phyloP scores from a whole-genome alignment of 257 asterid species.

The Scutellaria galericulata region DNA sequence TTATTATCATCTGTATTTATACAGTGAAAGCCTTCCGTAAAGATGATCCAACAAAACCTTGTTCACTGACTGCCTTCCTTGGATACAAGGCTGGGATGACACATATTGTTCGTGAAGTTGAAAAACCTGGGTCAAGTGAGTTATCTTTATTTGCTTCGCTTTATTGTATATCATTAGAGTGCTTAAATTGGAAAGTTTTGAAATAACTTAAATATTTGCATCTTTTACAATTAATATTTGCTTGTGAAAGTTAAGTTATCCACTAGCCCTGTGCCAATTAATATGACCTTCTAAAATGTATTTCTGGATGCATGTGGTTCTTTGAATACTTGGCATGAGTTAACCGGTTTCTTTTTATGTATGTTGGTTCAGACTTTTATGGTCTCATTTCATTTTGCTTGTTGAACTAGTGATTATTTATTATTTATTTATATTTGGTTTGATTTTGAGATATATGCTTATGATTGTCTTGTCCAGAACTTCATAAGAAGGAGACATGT shows the following conservation, averaged over 20 bases:
- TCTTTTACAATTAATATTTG: too few relatives aligned
- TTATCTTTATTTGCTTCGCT: not conserved
- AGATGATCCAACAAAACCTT: conserved; percentile 65
- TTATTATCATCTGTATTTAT: not conserved
- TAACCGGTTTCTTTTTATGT: too few relatives aligned
- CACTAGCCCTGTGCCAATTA: too few relatives aligned
- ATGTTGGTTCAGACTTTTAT: not conserved
- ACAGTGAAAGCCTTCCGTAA: conserved; percentile 89
- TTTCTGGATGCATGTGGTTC: too few relatives aligned
- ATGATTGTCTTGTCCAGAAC: conserved; percentile 46
- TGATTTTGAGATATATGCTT: not conserved
- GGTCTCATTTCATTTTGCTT: not conserved
- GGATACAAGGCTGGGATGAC: conserved; percentile 96
- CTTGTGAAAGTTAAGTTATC: too few relatives aligned
- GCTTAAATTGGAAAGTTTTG: not conserved
- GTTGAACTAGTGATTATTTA: not conserved
- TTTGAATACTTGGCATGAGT: not conserved
- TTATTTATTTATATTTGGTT: not conserved
- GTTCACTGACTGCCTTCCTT: conserved; percentile 75
- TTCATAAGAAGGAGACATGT: conserved; percentile 86
- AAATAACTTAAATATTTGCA: too few relatives aligned
- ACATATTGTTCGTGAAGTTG: conserved; percentile 84
- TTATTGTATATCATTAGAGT: not conserved
- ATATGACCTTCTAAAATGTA: too few relatives aligned
- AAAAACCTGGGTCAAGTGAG: conserved; percentile 89